Evolutionary conservation across 2,329 filamentous ascomycete species (phyloP).

Genomic region (Aureobasidium sp.): DNA sequence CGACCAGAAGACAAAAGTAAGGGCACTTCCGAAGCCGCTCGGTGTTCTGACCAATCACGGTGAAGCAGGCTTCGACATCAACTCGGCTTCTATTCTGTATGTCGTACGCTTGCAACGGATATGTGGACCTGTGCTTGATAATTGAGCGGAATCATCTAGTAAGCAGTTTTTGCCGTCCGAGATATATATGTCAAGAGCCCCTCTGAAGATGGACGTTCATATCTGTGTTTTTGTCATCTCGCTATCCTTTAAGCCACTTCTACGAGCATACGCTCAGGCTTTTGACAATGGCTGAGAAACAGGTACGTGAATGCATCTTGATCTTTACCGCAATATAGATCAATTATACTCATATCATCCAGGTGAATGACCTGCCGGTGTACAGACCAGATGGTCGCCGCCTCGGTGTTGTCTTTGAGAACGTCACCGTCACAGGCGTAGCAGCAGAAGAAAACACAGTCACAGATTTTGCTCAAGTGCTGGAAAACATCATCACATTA

Average conservation of each 20-base stretch:
- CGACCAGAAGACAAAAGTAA: not conserved
- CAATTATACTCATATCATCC: not conserved
- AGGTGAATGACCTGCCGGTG: constrained; percentile 6
- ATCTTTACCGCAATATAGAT: not conserved
- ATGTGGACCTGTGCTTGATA: constrained; percentile 6
- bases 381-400: constrained; percentile 15
- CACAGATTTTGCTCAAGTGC: constrained; percentile 12
- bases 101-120: not conserved
- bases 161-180: not conserved
- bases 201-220: not conserved
- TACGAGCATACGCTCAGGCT: constrained; percentile 5
- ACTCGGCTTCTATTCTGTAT: not conserved
- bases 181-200: not conserved
- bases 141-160: constrained; percentile 5
- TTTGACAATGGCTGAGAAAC: constrained; percentile 13
- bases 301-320: not conserved
- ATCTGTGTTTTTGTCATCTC: not conserved
- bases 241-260: not conserved
- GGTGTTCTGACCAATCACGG: not conserved
- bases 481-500: constrained; percentile 11
- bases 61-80: not conserved
- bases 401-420: constrained; percentile 14
- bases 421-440: constrained; percentile 9
- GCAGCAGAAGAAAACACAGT: constrained; percentile 15
- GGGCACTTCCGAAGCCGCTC: not conserved